Conservation (phyloP, 257 asterid genomes). For the Gardenia jasminoides region DNA sequence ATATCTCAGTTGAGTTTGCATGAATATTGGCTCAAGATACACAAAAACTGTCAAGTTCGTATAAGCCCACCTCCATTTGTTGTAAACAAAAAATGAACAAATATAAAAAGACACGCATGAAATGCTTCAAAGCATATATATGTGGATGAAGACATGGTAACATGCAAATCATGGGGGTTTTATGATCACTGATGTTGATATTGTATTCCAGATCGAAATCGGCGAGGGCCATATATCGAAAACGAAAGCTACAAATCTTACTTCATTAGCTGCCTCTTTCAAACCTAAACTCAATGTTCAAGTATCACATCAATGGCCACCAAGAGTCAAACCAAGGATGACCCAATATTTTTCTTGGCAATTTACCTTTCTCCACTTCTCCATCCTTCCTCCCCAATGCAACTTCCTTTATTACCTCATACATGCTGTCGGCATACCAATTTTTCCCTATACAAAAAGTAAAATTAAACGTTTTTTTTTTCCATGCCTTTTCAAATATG, state of each 20-base stretch:
- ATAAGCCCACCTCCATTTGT: too few species aligned
- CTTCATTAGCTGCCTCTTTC: slow-evolving; percentile 22
- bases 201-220: background rate
- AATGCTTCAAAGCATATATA: background rate
- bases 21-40: too few species aligned
- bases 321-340: slow-evolving; percentile 23
- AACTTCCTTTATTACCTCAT: background rate
- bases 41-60: too few species aligned
- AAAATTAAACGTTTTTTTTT: background rate
- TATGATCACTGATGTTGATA: background rate
- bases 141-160: background rate
- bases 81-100: too few species aligned
- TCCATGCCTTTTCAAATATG: background rate
- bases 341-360: slow-evolving; percentile 3
- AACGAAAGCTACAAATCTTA: slow-evolving; percentile 14
- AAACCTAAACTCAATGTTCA: slow-evolving; percentile 29
- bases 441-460: background rate
- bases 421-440: slow-evolving; percentile 30
- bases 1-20: too few species aligned
- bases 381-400: background rate
- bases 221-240: background rate
- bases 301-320: slow-evolving; percentile 29
- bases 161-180: background rate
- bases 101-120: background rate
- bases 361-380: background rate